These are phyloP conservation scores for Penicilliopsis zonata DNA, from an alignment of 495 filamentous ascomycete genomes.

Conservation along the genomic window DNA sequence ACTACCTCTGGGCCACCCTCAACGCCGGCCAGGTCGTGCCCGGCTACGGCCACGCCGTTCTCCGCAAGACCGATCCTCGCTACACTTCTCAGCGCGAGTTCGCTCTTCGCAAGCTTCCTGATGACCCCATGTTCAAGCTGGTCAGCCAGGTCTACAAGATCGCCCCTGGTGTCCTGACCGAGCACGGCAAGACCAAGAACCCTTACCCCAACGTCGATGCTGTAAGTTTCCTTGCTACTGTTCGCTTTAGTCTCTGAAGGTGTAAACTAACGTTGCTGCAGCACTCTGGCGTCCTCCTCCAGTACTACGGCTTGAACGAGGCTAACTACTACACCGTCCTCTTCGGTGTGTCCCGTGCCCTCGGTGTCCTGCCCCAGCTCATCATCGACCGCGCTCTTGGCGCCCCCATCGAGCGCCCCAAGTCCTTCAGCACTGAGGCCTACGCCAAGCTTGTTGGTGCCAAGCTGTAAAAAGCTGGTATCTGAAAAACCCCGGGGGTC, in stretches of 20 bases:
- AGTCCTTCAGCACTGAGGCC: constrained; percentile 94
- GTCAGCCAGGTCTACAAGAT: constrained; percentile 99
- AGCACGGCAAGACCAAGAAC: constrained; percentile 99
- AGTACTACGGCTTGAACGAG: constrained; percentile 98
- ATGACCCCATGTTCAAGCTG: constrained; percentile 98
- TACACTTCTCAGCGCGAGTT: constrained; percentile 97
- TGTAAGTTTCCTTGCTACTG: constrained; percentile 30
- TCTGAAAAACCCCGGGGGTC: constrained; percentile 4
- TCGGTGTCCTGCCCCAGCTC: constrained; percentile 95
- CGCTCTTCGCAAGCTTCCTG: constrained; percentile 79
- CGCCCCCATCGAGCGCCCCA: constrained; percentile 58
- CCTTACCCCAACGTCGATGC: constrained; percentile 63
- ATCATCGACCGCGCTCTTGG: constrained; percentile 99
- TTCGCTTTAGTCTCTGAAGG: constrained; percentile 32
- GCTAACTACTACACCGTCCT: constrained; percentile 99
- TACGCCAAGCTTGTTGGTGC: constrained; percentile 89
- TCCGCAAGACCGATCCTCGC: constrained; percentile 98
- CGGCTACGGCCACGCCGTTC: constrained; percentile 96
- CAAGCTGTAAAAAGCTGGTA: constrained; percentile 57
- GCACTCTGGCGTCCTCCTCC: constrained; percentile 96
- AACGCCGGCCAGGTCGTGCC: constrained; percentile 93
- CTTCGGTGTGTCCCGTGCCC: constrained; percentile 94
- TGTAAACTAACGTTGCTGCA: constrained; percentile 15
- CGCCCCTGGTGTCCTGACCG: constrained; percentile 89
- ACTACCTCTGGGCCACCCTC: constrained; percentile 96